phyloP scores from a whole-genome alignment of 164 flowering plant species.

The Santalum album region DNA sequence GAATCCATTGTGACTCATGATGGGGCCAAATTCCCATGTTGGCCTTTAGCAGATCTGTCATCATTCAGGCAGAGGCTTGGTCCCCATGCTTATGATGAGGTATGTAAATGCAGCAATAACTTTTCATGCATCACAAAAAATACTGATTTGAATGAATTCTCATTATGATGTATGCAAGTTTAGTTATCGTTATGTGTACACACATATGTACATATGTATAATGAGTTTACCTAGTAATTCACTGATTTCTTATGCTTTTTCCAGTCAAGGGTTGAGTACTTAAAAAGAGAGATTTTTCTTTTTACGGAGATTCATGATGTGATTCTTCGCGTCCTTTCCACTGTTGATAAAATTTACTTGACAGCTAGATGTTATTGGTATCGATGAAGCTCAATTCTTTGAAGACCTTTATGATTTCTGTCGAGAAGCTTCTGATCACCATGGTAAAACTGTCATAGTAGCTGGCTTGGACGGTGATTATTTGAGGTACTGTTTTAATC shows the following conservation, averaged over 20 bases:
- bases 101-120: too few relatives aligned
- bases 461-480: slow-evolving; percentile 82
- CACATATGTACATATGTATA: too few relatives aligned
- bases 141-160: too few relatives aligned
- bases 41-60: slow-evolving; percentile 61
- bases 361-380: slow-evolving; percentile 70
- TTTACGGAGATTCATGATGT: too few relatives aligned
- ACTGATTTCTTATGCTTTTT: too few relatives aligned
- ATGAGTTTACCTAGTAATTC: too few relatives aligned
- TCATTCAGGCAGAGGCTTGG: slow-evolving; percentile 56
- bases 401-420: slow-evolving; percentile 65
- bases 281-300: too few relatives aligned
- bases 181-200: too few relatives aligned
- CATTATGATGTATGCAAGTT: too few relatives aligned
- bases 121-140: too few relatives aligned
- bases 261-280: too few relatives aligned
- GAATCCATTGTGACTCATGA: slow-evolving; percentile 90
- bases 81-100: slow-evolving; percentile 49
- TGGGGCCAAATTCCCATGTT: slow-evolving; percentile 77
- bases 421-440: slow-evolving; percentile 52
- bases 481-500: slow-evolving; percentile 33
- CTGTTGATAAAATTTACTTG: not conserved
- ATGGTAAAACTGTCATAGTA: slow-evolving; percentile 60
- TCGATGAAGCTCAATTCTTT: slow-evolving; percentile 74
- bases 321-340: too few relatives aligned